Base-by-base conservation (phyloP, 2,329 filamentous ascomycete genomes). In the Fusarium sp. region DNA sequence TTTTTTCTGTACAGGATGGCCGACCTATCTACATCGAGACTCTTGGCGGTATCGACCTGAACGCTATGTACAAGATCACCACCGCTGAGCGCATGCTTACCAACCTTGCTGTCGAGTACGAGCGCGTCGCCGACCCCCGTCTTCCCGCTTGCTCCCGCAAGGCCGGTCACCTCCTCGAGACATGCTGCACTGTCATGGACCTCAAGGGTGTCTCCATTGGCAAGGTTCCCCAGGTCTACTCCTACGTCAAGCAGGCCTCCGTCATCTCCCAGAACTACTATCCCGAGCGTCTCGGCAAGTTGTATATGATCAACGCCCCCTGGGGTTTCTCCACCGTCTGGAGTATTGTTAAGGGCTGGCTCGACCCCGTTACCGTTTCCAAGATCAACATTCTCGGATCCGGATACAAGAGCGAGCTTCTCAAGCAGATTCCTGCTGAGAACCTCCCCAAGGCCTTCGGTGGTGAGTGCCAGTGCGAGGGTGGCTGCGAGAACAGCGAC, bases 221-320 rank as follows among this genome's bases (percentile, higher is more conserved):
- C 78, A 96, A 92, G 82, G 90, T 93, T 42, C 87, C 89, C 67
- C 91, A 91, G 65, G 95, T 97, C 61, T 97, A 97, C 84, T 87
- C 89, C 56, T 98, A 97, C 84, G 88, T 99, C 73, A 89, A 89
- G 76, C 88, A 91, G 78, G 94, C 93, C 45, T 96, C 93, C 34
- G 90, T 84, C 79, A 92, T 99, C 82, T 97, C 93, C 70, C 96
- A 98, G 83, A 97, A 98, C 88, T 97, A 98, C 89, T 99, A 99
- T 84, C 96, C 96, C 9, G 96, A 99, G 86, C 92, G 96, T 62
- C 86, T 99, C 62, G 96, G 96, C 77, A 94, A 94, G 82, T 87
- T 99, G 78, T 99, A 97, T 86, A 84, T 99, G 75, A 97, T 99
- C 89, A 99, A 99, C 83, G 93, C 95, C 4, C 94, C 94, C 20